Conservation (phyloP, 2,329 filamentous ascomycete genomes). For the Coleophoma crateriformis region DNA sequence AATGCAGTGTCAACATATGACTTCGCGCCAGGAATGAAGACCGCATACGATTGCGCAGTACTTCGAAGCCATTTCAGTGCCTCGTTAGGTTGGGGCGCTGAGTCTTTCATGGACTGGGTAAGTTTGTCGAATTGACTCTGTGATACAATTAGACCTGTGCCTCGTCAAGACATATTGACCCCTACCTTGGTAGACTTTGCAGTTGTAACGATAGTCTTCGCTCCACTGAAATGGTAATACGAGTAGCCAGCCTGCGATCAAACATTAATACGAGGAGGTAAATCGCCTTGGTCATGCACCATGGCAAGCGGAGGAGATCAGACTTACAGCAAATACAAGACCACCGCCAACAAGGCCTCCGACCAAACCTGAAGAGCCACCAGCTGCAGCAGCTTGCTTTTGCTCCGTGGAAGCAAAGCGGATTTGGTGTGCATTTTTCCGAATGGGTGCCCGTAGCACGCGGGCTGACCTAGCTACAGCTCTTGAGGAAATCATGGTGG, state of each 20-base stretch:
- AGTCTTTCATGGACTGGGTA: conserved; percentile 53
- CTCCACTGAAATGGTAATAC: conserved; percentile 47
- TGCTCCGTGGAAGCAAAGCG: conserved; percentile 16
- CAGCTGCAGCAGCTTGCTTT: conserved; percentile 12
- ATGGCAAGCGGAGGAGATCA: background rate
- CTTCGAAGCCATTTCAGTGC: conserved; percentile 61
- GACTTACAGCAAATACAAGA: conserved; percentile 32
- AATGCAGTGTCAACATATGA: conserved; percentile 65
- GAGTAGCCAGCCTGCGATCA: conserved; percentile 35
- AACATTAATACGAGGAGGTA: background rate
- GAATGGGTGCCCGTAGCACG: conserved; percentile 16
- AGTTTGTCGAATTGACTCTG: conserved; percentile 49
- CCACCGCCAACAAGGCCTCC: conserved; percentile 44
- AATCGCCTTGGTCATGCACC: background rate
- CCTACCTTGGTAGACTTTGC: conserved; percentile 47
- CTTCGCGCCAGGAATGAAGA: conserved; percentile 66
- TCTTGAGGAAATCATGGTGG: conserved; percentile 22
- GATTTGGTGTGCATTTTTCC: conserved; percentile 24
- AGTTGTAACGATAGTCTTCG: conserved; percentile 35
- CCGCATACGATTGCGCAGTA: conserved; percentile 63
- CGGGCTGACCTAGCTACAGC: conserved; percentile 17
- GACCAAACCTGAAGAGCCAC: conserved; percentile 33
- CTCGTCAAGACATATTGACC: no score
- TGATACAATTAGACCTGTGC: no score
- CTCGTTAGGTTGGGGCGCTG: conserved; percentile 60